A percentile compares a stretch with the other conserved stretches of the same genome.
Conservation (phyloP, 805 yeast genomes). For the Ogataea ganodermae region DNA sequence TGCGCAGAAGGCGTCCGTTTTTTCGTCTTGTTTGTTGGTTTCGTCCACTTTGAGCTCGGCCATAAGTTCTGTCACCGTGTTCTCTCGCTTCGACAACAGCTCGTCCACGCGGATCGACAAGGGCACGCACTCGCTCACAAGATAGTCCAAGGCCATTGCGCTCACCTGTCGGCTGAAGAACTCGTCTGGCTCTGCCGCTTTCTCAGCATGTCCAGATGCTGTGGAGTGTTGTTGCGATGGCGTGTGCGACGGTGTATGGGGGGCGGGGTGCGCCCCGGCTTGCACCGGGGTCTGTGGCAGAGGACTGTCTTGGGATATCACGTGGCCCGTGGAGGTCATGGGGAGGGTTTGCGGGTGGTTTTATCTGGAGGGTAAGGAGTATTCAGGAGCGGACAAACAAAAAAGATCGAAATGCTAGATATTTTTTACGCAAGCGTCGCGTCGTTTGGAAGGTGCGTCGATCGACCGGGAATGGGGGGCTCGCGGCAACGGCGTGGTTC, state of each 20-base stretch:
- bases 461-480: not conserved
- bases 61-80: slow-evolving; percentile 14
- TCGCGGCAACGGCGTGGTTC: not conserved
- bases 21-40: not conserved
- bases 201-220: not conserved
- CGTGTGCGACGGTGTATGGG: slow-evolving; percentile 4
- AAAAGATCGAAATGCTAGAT: not conserved
- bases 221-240: slow-evolving; percentile 1
- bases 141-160: slow-evolving; percentile 56
- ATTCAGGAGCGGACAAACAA: not conserved
- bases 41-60: slow-evolving; percentile 17
- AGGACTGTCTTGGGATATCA: slow-evolving; percentile 2
- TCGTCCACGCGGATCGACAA: slow-evolving; percentile 63
- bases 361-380: not conserved
- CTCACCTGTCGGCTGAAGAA: slow-evolving; percentile 47
- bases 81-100: slow-evolving; percentile 34
- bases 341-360: not conserved
- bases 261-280: too few relatives aligned
- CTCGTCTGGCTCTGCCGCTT: slow-evolving; percentile 12
- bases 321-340: slow-evolving; percentile 1
- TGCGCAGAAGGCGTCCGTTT: slow-evolving; percentile 22
- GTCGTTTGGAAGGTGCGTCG: not conserved
- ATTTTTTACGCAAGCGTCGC: not conserved
- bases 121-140: slow-evolving; percentile 78
- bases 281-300: slow-evolving; percentile 5